Evolutionary conservation across 139 green algal genomes (phyloP).

Genomic region (Spirogloea muscicola): DNA sequence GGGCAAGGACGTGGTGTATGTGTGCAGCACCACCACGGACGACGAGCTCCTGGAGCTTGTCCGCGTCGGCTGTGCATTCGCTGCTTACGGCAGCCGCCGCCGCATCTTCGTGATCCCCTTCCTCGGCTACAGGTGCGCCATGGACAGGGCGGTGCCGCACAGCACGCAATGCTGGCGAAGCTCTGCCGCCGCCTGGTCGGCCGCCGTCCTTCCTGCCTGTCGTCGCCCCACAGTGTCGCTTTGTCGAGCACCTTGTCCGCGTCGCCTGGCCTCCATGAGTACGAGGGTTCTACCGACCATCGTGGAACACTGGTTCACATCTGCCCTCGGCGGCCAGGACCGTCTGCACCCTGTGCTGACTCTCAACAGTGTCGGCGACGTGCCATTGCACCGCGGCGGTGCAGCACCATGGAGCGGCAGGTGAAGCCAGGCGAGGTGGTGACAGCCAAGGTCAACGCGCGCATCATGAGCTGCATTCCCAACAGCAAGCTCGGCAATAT

Average conservation of each 20-base stretch:
- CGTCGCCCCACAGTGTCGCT: too few relatives aligned
- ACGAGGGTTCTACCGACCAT: neutral
- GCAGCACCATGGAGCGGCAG: constrained; percentile 43
- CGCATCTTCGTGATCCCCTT: constrained; percentile 42
- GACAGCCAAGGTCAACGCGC: constrained; percentile 35
- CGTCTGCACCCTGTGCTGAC: neutral
- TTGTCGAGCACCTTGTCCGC: too few relatives aligned
- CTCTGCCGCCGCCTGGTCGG: too few relatives aligned
- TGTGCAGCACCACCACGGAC: constrained; percentile 13
- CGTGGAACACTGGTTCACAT: neutral
- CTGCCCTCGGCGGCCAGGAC: too few relatives aligned
- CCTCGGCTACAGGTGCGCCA: constrained; percentile 25
- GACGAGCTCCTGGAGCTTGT: constrained; percentile 34
- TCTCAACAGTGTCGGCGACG: neutral
- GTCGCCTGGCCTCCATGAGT: too few relatives aligned
- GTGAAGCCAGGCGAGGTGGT: constrained; percentile 38
- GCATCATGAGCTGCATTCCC: constrained; percentile 36
- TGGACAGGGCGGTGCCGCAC: neutral
- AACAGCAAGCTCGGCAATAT: constrained; percentile 41
- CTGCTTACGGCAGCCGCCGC: constrained; percentile 27
- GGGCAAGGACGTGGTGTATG: constrained; percentile 30
- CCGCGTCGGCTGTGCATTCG: constrained; percentile 29
- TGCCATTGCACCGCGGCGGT: neutral
- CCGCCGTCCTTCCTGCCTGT: neutral
- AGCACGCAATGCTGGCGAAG: neutral